These are phyloP conservation scores for Xylaria cubensis DNA, from an alignment of 495 filamentous ascomycete species.

Conservation along the genomic window DNA sequence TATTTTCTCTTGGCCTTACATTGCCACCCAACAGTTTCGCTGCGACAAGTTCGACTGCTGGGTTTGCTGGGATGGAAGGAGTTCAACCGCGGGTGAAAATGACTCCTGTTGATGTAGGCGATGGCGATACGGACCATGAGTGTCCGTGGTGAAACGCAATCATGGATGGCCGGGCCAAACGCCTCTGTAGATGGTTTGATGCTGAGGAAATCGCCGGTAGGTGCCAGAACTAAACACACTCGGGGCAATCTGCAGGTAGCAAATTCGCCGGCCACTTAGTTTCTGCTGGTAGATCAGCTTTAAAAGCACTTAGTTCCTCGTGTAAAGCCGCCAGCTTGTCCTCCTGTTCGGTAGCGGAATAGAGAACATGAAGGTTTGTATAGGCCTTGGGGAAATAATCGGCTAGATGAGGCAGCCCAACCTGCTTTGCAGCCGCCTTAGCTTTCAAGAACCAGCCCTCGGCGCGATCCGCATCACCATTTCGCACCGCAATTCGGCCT, in stretches of 20 bases:
- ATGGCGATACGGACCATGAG: background rate
- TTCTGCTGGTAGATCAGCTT: constrained; percentile 1
- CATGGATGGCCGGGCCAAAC: background rate
- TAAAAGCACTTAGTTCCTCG: constrained; percentile 9
- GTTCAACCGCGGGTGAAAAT: background rate
- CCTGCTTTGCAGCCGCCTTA: constrained; percentile 15
- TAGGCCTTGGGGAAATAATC: constrained; percentile 23
- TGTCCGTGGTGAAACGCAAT: background rate
- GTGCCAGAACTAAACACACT: background rate
- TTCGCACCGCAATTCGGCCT: constrained; percentile 26
- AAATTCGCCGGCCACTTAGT: constrained; percentile 14
- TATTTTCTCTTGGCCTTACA: background rate
- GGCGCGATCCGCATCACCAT: constrained; percentile 22
- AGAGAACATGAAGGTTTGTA: constrained; percentile 27
- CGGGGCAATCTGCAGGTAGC: constrained; percentile 5
- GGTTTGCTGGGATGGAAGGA: background rate
- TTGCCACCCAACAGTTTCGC: background rate
- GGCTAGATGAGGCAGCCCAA: background rate
- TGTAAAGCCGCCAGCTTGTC: constrained; percentile 18
- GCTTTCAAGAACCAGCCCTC: constrained; percentile 28
- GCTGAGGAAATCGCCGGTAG: background rate
- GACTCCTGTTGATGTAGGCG: background rate
- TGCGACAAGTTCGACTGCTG: background rate
- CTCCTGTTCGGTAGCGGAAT: constrained; percentile 15
- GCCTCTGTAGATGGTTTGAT: background rate